These are phyloP conservation scores for Paraconiothyrium sp. DNA, from an alignment of 2,329 filamentous ascomycete species.

Conservation along the genomic window DNA sequence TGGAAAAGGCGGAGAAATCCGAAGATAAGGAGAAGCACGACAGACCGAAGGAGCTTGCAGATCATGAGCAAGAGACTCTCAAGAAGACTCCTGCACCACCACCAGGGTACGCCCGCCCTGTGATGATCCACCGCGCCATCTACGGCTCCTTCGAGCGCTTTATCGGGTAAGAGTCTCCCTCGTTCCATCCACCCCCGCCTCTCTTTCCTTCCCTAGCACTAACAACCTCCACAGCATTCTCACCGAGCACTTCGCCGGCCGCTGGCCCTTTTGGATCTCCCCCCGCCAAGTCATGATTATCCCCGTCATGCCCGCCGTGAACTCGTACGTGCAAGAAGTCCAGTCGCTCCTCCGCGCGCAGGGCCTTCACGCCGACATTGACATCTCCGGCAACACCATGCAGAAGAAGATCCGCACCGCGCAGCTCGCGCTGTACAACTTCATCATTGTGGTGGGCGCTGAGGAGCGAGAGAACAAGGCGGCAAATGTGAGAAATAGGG, in stretches of 20 bases:
- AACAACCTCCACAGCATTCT: conserved; percentile 62
- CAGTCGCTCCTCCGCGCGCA: conserved; percentile 72
- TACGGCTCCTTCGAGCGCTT: conserved; percentile 75
- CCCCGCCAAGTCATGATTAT: conserved; percentile 84
- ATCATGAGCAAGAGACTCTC: conserved; percentile 37
- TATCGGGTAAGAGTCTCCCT: conserved; percentile 60
- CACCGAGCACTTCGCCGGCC: conserved; percentile 84
- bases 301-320: conserved; percentile 76
- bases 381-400: conserved; percentile 80
- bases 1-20: conserved; percentile 59
- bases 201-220: neutral
- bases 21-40: conserved; percentile 47
- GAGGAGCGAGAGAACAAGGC: conserved; percentile 67
- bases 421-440: conserved; percentile 84
- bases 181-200: too few relatives aligned
- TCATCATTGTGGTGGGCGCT: conserved; percentile 76
- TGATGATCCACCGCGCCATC: conserved; percentile 88
- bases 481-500: conserved; percentile 72
- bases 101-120: conserved; percentile 74
- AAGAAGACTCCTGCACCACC: conserved; percentile 40
- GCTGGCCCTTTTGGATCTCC: conserved; percentile 90
- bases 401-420: conserved; percentile 89
- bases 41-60: conserved; percentile 28
- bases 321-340: conserved; percentile 78
- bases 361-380: conserved; percentile 75